phyloP scores from a whole-genome alignment of 805 yeast genomes.

The Ogataea pilisensis region DNA sequence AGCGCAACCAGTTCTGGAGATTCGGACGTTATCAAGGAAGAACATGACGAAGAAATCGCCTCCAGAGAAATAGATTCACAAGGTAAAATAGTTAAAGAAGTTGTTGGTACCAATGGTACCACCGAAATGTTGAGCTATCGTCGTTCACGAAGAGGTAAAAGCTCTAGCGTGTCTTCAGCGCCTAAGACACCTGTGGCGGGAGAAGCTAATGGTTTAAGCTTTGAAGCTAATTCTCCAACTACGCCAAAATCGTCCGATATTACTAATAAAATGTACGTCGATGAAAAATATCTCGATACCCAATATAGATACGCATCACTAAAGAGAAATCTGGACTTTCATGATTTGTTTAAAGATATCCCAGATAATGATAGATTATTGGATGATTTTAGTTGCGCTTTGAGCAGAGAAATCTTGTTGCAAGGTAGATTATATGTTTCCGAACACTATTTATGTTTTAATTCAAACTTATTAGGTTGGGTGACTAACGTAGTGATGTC shows the following conservation, averaged over 20 bases:
- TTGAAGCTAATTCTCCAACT: conserved; percentile 5
- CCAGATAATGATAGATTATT: conserved; percentile 67
- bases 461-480: conserved; percentile 87
- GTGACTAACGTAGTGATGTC: conserved; percentile 75
- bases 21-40: conserved; percentile 7
- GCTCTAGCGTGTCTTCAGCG: conserved; percentile 16
- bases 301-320: conserved; percentile 60
- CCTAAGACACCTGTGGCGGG: conserved; percentile 20
- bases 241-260: conserved; percentile 12
- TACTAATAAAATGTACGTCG: conserved; percentile 47
- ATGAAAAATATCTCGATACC: conserved; percentile 55
- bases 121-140: conserved; percentile 31
- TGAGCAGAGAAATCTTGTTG: conserved; percentile 76
- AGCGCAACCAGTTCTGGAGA: conserved; percentile 2
- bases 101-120: conserved; percentile 19
- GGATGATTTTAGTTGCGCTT: conserved; percentile 88
- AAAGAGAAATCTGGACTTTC: conserved; percentile 71
- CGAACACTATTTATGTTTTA: conserved; percentile 76
- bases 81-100: conserved; percentile 16
- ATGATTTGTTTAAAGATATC: conserved; percentile 61
- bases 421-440: conserved; percentile 87
- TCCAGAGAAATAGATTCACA: conserved; percentile 1
- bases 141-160: conserved; percentile 20
- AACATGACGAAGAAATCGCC: not conserved
- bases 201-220: conserved; percentile 8